Conservation (phyloP, 305 asterid species). For the Solanum hybrid region DNA sequence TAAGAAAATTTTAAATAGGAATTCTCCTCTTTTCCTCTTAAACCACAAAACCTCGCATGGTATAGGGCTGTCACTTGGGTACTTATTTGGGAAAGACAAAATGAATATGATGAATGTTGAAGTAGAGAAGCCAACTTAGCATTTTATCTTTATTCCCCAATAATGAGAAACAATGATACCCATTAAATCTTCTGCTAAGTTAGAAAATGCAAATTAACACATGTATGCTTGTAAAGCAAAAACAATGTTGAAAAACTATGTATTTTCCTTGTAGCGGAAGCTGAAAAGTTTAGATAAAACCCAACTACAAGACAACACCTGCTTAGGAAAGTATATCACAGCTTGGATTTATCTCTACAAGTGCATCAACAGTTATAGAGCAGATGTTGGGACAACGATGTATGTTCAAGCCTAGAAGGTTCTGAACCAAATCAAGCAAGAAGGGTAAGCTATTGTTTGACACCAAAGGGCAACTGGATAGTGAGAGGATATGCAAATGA, state of each 20-base stretch:
- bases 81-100: not conserved
- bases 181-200: too few species aligned
- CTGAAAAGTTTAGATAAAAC: not conserved
- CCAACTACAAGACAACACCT: not conserved
- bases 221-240: not conserved
- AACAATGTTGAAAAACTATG: not conserved
- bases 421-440: not conserved
- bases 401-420: not conserved
- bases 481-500: too few species aligned
- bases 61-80: not conserved
- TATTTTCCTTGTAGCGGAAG: not conserved
- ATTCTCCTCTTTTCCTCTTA: too few species aligned
- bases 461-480: not conserved
- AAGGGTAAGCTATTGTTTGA: not conserved
- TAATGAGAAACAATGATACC: not conserved
- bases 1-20: not conserved
- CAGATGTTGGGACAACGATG: fast-evolving
- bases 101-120: not conserved
- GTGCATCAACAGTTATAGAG: not conserved
- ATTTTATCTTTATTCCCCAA: not conserved
- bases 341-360: not conserved
- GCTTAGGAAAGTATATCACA: not conserved
- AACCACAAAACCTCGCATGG: not conserved
- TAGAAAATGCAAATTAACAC: not conserved
- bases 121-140: not conserved